Percentiles rank a stretch among this genome's conserved stretches.
These are phyloP conservation scores for Ceratobasidium sp. DNA, from an alignment of 1,284 basidiomycete species.

Conservation along the genomic window DNA sequence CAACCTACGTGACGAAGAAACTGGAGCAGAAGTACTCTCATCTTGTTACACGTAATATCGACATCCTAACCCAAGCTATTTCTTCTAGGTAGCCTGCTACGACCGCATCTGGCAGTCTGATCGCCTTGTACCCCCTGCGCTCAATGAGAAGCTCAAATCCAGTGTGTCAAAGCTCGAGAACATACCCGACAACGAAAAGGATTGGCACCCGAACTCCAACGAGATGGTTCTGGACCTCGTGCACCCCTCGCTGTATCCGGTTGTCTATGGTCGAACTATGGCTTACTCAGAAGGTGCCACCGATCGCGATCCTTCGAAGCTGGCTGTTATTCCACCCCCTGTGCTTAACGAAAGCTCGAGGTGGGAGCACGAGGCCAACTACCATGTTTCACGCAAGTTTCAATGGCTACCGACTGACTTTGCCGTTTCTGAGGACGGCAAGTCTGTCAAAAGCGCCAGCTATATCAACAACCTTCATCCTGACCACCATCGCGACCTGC, in stretches of 20 bases:
- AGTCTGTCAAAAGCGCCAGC: conserved; percentile 37
- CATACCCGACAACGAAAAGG: conserved; percentile 52
- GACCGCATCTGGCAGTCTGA: conserved; percentile 37
- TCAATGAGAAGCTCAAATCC: conserved; percentile 38
- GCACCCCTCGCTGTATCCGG: conserved; percentile 55
- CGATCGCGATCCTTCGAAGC: neutral
- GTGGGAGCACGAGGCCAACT: neutral
- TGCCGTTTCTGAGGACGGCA: conserved; percentile 43
- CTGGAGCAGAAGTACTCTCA: conserved; percentile 50
- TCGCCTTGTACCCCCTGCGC: conserved; percentile 11
- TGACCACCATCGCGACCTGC: conserved; percentile 44
- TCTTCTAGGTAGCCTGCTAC: conserved; percentile 15
- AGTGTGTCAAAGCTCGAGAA: conserved; percentile 51
- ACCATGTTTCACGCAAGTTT: conserved; percentile 44
- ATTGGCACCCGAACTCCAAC: conserved; percentile 59
- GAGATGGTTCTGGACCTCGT: conserved; percentile 56
- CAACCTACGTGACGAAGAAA: conserved; percentile 52
- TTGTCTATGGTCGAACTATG: conserved; percentile 50
- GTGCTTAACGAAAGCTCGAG: neutral
- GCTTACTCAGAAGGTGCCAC: neutral
- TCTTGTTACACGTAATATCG: neutral
- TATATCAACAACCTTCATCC: conserved; percentile 56
- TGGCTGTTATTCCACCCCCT: neutral
- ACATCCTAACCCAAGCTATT: neutral
- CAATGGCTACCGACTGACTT: conserved; percentile 56